A percentile compares a stretch with the other conserved stretches of the same genome.
These are phyloP conservation scores for Metschnikowia rubicola DNA, from an alignment of 805 yeast species.

Conservation along the genomic window DNA sequence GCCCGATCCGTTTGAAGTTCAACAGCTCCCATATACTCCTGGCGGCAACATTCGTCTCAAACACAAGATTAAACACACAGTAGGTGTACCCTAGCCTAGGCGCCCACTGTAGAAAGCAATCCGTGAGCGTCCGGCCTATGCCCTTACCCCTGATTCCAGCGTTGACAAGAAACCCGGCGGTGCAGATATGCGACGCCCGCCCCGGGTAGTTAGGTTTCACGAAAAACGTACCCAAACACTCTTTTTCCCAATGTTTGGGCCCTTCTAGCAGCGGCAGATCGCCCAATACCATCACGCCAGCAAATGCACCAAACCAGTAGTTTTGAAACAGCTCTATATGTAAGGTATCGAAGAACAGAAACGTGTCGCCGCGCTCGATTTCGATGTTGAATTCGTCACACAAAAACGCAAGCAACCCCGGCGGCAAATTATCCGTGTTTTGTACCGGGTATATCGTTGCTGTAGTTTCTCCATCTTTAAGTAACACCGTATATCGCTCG, in stretches of 20 bases:
- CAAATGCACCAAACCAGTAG: conserved; percentile 86
- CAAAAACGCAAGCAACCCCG: conserved; percentile 71
- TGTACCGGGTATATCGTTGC: conserved; percentile 90
- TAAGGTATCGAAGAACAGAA: conserved; percentile 79
- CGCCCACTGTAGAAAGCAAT: conserved; percentile 88
- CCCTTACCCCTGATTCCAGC: conserved; percentile 92
- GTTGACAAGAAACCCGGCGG: conserved; percentile 83
- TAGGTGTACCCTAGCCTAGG: conserved; percentile 84
- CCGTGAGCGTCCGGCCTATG: conserved; percentile 80
- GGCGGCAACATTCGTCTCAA: conserved; percentile 84
- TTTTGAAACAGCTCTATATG: conserved; percentile 72
- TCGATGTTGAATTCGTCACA: conserved; percentile 94
- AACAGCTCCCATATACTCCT: conserved; percentile 72
- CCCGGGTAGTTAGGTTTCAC: conserved; percentile 91
- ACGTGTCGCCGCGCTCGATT: conserved; percentile 82
- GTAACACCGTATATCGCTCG: conserved; percentile 69
- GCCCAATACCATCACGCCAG: conserved; percentile 78
- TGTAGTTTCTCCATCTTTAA: conserved; percentile 85
- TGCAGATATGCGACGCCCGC: conserved; percentile 87
- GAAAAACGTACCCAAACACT: conserved; percentile 84
- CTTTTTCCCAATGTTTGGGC: conserved; percentile 82
- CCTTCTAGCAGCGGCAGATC: conserved; percentile 49
- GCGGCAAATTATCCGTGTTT: conserved; percentile 65
- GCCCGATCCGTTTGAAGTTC: conserved; percentile 74
- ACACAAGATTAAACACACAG: conserved; percentile 78